Percentiles rank a stretch among this genome's conserved stretches.
Conservation (phyloP, 441 rosid genomes). For the Euphorbia celastroides region DNA sequence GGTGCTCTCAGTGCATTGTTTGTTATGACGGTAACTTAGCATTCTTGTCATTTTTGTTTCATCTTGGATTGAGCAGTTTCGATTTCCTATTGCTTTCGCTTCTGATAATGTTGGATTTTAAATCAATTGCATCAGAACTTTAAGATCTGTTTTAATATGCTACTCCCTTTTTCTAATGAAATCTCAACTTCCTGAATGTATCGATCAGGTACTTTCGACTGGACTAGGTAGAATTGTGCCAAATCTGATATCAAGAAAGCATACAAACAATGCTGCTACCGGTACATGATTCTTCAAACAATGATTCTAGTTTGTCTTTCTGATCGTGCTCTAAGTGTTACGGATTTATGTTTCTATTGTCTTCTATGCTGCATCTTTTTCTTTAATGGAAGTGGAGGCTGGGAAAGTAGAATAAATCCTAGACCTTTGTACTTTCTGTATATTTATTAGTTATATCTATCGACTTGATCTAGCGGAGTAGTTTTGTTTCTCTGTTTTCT, state of each 20-base stretch:
- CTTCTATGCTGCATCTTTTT: not conserved
- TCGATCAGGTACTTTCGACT: slow-evolving; percentile 83
- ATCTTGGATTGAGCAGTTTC: not conserved
- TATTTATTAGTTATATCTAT: not conserved
- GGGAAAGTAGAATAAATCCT: not conserved
- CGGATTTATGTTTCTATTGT: not conserved
- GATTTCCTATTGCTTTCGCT: not conserved
- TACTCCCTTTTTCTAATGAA: not conserved
- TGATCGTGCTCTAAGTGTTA: not conserved
- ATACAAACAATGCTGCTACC: slow-evolving; percentile 97
- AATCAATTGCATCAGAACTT: slow-evolving; percentile 11
- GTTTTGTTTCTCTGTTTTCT: not conserved
- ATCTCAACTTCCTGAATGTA: slow-evolving; percentile 23
- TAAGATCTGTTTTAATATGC: slow-evolving; percentile 6
- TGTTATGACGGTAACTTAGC: slow-evolving; percentile 87
- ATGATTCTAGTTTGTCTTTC: not conserved
- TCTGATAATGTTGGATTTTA: not conserved
- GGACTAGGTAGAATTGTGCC: slow-evolving; percentile 99
- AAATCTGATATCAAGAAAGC: slow-evolving; percentile 96
- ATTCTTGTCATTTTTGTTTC: slow-evolving; percentile 3
- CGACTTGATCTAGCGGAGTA: not conserved
- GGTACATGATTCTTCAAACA: slow-evolving; percentile 29
- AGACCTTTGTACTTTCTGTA: not conserved
- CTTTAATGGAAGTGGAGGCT: not conserved
- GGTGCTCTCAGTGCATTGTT: slow-evolving; percentile 90